Percentiles rank a stretch among this genome's conserved stretches.
phyloP scores from a whole-genome alignment of 306 rosid genomes.

The Rosa persica region DNA sequence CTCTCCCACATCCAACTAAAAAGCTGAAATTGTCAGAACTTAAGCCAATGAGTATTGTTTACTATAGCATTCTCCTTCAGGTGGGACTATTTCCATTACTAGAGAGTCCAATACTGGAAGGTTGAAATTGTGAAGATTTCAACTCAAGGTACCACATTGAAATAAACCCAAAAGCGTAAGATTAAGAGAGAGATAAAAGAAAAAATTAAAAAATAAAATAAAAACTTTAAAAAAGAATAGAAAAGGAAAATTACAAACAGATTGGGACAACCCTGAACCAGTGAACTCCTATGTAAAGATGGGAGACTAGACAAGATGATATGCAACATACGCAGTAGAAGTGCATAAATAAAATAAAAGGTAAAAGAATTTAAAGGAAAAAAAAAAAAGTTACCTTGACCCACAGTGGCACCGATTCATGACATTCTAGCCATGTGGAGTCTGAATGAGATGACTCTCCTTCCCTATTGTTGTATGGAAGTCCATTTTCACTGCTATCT shows the following conservation, averaged over 20 bases:
- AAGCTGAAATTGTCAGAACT: background rate
- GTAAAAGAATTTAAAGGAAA: background rate
- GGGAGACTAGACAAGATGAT: conserved; percentile 8
- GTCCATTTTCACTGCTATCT: conserved; percentile 59
- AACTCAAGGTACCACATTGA: background rate
- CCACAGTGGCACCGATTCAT: conserved; percentile 89
- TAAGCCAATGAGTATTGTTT: background rate
- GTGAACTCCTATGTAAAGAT: background rate
- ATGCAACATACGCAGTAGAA: conserved; percentile 1
- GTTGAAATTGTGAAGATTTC: background rate
- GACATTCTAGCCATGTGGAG: conserved; percentile 86
- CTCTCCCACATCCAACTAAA: conserved; percentile 3
- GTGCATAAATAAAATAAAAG: background rate
- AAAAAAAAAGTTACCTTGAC: conserved; percentile 67
- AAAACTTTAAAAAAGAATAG: background rate
- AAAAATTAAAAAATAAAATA: background rate
- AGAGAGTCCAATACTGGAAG: conserved; percentile 2
- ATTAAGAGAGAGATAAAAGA: background rate
- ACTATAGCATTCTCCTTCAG: background rate
- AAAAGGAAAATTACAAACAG: background rate
- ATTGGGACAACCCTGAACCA: conserved; percentile 6
- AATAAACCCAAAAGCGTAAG: background rate
- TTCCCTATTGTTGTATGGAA: conserved; percentile 56
- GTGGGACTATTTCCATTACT: background rate
- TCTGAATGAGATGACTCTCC: conserved; percentile 67